Base-by-base conservation (phyloP, 2,329 filamentous ascomycete species). In the Dothistroma septosporum region DNA sequence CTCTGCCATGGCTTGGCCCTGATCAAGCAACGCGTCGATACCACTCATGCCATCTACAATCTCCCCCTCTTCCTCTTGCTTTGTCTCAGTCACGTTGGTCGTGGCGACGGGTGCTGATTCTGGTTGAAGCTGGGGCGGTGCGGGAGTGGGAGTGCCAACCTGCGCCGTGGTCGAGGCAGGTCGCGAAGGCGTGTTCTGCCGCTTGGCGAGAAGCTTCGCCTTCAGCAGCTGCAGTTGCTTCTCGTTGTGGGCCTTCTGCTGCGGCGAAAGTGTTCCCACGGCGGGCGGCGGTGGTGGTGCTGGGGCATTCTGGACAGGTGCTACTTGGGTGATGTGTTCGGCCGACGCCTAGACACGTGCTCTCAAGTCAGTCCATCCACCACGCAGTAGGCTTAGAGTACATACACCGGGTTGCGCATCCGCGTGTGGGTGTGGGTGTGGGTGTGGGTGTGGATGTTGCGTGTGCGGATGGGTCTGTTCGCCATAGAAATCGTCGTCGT, bases 201-300 rank as follows among this genome's bases (percentile, higher is more conserved):
- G 63, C 55, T 66, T 58, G 48, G 67, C 68, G 14, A 72, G 49
- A 46, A 73, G 57, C 54, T 69, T 69, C 31, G 67, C 69, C 10
- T 68, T 61, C 37, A 77, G 74, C 58, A 79, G 76, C 21, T 70
- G 65, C 10, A 66, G 61, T 44, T 62, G 60, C 24, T 53, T 59
- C 58, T 71, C 67, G 50, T 72, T 70, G 59, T 68, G 65, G 14
- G 61, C 61, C 50, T 65, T 69, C 49, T 64, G 28, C 35, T 57
- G 19, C 21, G 48, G 55, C 5, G 55, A 52, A 35, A 53, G 55
- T 21, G 37, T 44, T 37, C 35, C 35, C 19, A 16, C 41, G n/a
- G 41, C 33, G 53, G 32, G 14, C 22, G 32, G 14, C 22, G 19
- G 47, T 49, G 35, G 22, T 52, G 41, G 55, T 37, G 19, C 16